Evolutionary conservation across 768 basidiomycete species (phyloP).

Genomic region (Kwoniella dejecticola): DNA sequence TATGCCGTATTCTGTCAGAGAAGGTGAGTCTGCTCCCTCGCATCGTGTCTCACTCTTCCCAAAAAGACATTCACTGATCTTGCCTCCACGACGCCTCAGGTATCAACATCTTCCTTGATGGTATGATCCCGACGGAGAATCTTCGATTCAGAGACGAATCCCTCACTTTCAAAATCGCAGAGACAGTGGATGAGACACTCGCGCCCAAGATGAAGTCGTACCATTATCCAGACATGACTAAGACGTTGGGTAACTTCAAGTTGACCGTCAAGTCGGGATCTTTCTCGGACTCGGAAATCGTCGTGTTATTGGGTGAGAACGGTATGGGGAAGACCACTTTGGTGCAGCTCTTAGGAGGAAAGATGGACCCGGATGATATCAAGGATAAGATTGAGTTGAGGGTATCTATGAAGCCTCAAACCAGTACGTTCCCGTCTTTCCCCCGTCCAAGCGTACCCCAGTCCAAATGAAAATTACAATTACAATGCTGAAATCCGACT

Average conservation of each 20-base stretch:
- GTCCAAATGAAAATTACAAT: background rate
- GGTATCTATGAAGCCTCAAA: constrained; percentile 98
- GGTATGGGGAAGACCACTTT: constrained; percentile 99
- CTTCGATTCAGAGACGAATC: constrained; percentile 95
- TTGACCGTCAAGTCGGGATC: constrained; percentile 83
- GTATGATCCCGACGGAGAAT: constrained; percentile 98
- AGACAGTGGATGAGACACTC: constrained; percentile 87
- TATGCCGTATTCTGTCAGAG: constrained; percentile 96
- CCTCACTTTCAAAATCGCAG: constrained; percentile 94
- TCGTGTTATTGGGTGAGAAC: constrained; percentile 99
- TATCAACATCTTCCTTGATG: constrained; percentile 99
- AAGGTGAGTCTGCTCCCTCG: constrained; percentile 65
- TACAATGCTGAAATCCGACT: too few relatives aligned
- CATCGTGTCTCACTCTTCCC: too few relatives aligned
- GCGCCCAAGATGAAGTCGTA: constrained; percentile 86
- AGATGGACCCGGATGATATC: constrained; percentile 75
- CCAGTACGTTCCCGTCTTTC: constrained; percentile 58
- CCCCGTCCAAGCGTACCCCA: background rate
- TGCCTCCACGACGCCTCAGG: constrained; percentile 62
- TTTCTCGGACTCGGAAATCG: constrained; percentile 99
- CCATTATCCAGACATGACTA: constrained; percentile 92
- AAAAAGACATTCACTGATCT: too few relatives aligned
- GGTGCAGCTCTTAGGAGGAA: constrained; percentile 90
- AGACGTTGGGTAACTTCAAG: constrained; percentile 94
- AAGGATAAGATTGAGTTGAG: constrained; percentile 74